Base-by-base conservation (phyloP, 1,284 basidiomycete genomes). In the Microbotryomycetes sp. region DNA sequence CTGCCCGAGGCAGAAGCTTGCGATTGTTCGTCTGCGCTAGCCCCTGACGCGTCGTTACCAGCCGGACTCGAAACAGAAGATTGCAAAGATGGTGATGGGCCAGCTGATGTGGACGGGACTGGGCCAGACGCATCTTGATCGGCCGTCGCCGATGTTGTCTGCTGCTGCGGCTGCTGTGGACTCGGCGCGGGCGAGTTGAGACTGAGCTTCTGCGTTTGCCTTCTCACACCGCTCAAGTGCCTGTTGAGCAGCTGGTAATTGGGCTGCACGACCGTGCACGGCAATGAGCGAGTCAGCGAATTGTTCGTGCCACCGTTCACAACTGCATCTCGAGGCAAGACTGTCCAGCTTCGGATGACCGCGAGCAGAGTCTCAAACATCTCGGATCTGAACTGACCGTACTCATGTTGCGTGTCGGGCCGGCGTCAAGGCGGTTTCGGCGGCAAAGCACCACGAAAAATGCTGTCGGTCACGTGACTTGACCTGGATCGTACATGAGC, bases 171-270 rank as follows among this genome's bases (percentile, higher is more conserved):
- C 26, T 26, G 46, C 26, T 21, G 11, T 48, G 11, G 48, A 18
- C 60, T 50, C 0, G 68, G 68, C 21, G 56, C 47, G 2, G 70
- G 59, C 48, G 65, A 53, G 59, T 71, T 71, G 49, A 71, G 59
- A 24, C 62, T 66, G 60, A 71, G 59, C 21, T 52, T 64, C 52
- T 62, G 62, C 21, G 62, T 60, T 26, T 64, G 58, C 45, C 66
- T 61, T 51, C 64, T 64, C 54, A 71, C 57, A 24, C 70, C 68
- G 4, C 64, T 66, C 13, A 71, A 55, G 46, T 71, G 68, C 13
- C 65, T 64, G 61, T 71, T 71, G 31, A 71, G 52, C 47, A 69
- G 64, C 3, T 60, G 53, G 23, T 41, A 41, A 18, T 45, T 61
- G 56, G 56, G 45, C 60, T 61, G 47, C 24, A 21, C n/a, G n/a